These are phyloP conservation scores for Colletotrichum sublineola DNA, from an alignment of 2,329 filamentous ascomycete genomes.

Conservation along the genomic window DNA sequence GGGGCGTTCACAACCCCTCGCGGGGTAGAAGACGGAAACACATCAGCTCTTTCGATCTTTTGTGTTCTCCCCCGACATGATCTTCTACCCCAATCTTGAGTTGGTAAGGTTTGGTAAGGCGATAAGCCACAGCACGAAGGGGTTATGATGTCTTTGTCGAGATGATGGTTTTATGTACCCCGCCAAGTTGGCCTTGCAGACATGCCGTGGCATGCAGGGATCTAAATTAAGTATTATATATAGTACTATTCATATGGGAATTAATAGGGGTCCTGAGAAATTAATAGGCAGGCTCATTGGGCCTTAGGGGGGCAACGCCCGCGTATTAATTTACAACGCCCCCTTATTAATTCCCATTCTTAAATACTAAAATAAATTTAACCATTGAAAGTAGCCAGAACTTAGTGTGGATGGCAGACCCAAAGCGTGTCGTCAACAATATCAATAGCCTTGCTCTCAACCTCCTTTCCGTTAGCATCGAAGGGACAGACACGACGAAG, in stretches of 20 bases:
- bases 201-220: neutral
- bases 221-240: slow-evolving; percentile 24
- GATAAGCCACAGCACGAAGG: no score
- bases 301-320: no score
- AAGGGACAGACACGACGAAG: slow-evolving; percentile 23
- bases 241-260: no score
- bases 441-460: slow-evolving; percentile 32
- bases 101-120: no score
- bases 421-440: slow-evolving; percentile 20
- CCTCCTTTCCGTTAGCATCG: neutral
- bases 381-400: no score
- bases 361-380: no score
- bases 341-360: no score
- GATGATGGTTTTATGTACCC: no score
- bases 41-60: neutral
- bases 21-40: neutral
- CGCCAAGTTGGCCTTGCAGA: neutral
- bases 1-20: neutral
- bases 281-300: no score
- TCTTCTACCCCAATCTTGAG: neutral
- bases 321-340: no score
- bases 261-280: no score
- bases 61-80: neutral
- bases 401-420: slow-evolving; percentile 19
- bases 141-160: neutral